Percentiles rank a stretch among this genome's conserved stretches.
Conservation (phyloP, 345 rosid genomes). For the Moringa oleifera region DNA sequence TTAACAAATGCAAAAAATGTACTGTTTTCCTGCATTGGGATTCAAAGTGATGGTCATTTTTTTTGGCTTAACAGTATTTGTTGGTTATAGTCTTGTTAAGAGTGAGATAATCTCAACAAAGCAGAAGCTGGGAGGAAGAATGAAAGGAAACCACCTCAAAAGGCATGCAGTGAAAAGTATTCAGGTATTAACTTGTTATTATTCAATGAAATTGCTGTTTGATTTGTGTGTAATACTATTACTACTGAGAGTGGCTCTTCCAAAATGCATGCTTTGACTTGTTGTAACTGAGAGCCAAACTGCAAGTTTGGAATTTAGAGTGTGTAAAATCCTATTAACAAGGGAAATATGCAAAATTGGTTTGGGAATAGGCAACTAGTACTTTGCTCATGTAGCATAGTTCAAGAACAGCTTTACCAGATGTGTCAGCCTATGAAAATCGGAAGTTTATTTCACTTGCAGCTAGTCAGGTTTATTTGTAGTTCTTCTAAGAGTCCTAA, state of each 20-base stretch:
- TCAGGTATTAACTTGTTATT: conserved; percentile 22
- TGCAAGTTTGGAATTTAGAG: not conserved
- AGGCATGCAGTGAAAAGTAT: conserved; percentile 30
- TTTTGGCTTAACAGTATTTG: conserved; percentile 3
- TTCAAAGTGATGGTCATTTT: conserved; percentile 1
- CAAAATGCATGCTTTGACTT: not conserved
- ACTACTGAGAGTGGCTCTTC: no score
- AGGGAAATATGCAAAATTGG: not conserved
- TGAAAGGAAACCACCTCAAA: not conserved
- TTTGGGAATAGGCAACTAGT: no score
- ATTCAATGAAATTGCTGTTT: not conserved
- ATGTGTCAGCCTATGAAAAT: no score
- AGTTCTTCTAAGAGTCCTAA: not conserved
- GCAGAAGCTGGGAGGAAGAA: conserved; percentile 1
- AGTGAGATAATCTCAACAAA: not conserved
- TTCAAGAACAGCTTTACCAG: no score
- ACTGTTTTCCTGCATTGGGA: not conserved
- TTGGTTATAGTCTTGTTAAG: not conserved
- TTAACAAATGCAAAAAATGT: conserved; percentile 5
- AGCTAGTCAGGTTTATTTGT: not conserved
- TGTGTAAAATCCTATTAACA: not conserved
- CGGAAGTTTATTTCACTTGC: no score
- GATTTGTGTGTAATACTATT: not conserved
- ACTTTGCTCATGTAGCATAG: no score
- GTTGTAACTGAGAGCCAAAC: no score